Evolutionary conservation across 352 stramenopile species (phyloP).

Genomic region (Phytophthora lateralis): DNA sequence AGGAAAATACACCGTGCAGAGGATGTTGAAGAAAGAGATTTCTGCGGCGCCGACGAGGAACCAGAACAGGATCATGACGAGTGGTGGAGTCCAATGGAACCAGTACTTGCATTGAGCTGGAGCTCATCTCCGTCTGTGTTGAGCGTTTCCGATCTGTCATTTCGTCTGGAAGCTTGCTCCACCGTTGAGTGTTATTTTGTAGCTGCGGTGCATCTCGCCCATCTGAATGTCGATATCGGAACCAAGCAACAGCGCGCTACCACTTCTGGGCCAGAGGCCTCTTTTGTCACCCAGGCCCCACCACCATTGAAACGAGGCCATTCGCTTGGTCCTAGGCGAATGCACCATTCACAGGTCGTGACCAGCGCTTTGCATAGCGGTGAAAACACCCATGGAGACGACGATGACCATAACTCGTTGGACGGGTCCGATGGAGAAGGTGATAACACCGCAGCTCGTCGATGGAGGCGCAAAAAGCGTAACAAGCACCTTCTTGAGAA

Average conservation of each 20-base stretch:
- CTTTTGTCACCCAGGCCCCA: not conserved
- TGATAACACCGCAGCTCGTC: conserved; percentile 31
- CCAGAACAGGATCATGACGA: conserved; percentile 17
- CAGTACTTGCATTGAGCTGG: conserved; percentile 33
- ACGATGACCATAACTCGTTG: conserved; percentile 15
- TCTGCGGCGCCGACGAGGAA: conserved; percentile 13
- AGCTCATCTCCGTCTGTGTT: conserved; percentile 20
- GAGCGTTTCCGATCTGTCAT: conserved; percentile 17
- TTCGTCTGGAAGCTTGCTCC: conserved; percentile 41
- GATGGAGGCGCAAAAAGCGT: conserved; percentile 80
- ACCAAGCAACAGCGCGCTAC: conserved; percentile 1
- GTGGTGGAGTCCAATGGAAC: conserved; percentile 42
- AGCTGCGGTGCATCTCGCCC: conserved; percentile 37
- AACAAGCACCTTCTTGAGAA: conserved; percentile 74
- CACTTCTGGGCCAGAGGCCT: not conserved
- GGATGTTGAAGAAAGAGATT: conserved; percentile 8
- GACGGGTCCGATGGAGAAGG: conserved; percentile 16
- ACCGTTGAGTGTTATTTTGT: conserved; percentile 68
- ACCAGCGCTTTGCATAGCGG: conserved; percentile 31
- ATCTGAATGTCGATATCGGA: conserved; percentile 11
- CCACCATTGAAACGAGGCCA: conserved; percentile 28
- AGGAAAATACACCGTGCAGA: conserved; percentile 1
- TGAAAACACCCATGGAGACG: conserved; percentile 12
- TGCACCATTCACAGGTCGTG: conserved; percentile 43
- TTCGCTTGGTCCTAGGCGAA: conserved; percentile 22